Base-by-base conservation (phyloP, 148 eudicot species). In the Chenopodium formosanum region DNA sequence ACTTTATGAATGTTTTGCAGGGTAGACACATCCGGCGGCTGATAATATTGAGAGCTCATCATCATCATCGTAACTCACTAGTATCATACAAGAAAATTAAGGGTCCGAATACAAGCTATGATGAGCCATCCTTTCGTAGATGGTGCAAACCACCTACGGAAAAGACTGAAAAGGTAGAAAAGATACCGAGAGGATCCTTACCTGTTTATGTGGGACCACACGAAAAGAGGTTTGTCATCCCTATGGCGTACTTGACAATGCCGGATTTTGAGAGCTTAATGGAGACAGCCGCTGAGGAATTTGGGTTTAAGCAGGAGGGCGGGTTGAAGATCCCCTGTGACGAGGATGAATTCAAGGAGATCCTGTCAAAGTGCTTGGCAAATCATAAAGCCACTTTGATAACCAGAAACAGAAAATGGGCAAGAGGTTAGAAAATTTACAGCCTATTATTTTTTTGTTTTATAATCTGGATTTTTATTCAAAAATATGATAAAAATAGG, bases 311-410 rank as follows among this genome's bases (percentile, higher is more conserved):
- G 50, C 84, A 82, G 29, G 37, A 71, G 44, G 84, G 80, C 22
- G 84, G 70, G 62, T 29, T 82, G 80, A 82, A 77, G 84, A 70
- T 82, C 62, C 32, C 80, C 47, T 82, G 84, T 60, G 84, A 77
- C 1, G 80, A 70, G 25, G 84, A 82, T 11, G 84, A 62, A 4
- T 82, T 82, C 32, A 77, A 77, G 72, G 81, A 82, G 72, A 62
- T 77, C 44, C 72, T 82, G 80, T 7, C 3, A 23, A 82, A 77
- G 65, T 82, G 84, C 74, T 46, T 77, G 23, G 81, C 80, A 32
- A 32, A 62, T 40, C 60, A 71, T 32, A 82, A 76, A 46, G 46
- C 62, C 44, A 82, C 13, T 11, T 75, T 34, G 60, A 75, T 14
- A 66, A 81, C 74, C 64, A 32, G 83, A 70, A 34, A 40, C 17